Evolutionary conservation across 2,329 filamentous ascomycete species (phyloP), one percentile per base, ranked within the genome.

Genomic region (Monosporascus sp.): DNA sequence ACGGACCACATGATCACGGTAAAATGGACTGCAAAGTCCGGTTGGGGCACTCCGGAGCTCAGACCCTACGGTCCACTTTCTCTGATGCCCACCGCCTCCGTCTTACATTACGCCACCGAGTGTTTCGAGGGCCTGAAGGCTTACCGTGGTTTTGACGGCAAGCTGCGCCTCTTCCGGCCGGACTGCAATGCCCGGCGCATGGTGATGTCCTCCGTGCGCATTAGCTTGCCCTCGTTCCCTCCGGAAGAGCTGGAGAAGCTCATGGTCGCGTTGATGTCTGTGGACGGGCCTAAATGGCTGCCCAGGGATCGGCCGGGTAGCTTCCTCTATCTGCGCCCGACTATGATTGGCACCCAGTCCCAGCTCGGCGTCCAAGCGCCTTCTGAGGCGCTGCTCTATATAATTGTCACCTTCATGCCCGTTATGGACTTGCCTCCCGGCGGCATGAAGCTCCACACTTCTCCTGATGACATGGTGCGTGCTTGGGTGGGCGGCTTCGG

Each of bases 401-500:
- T 96, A 67, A 88, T 95, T 57, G 77, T 81, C 53, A 82, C 69
- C 54, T 85, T 77, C 68, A 83, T 86, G 82, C 79, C 82, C 20
- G 66, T 71, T 53, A 68, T 86, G 67, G 79, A 83, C 61, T 59
- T 71, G 14, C 74, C 76, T 5, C 60, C 67, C 0, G 79, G 78
- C 36, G 83, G 83, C 59, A 79, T 95, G 77, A 86, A 82, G 63
- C 81, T 96, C 46, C 82, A 93, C 66, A 93, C 91, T 0, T 89
- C 83, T 46, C 81, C 83, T 52, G 85, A 92, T 60, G 89, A 96
- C 70, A 89, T 87, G 77, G 85, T 96, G 54, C 87, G 92, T 60
- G 91, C 92, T 14, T 97, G 92, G 92, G 90, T 90, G 20, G 92
- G 92, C 56, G 92, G 93, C 9, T 96, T 95, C 69, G 92, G 92